Percentiles rank a stretch among this genome's conserved stretches.
Evolutionary conservation across 1,284 basidiomycete genomes (phyloP).

Genomic region (Sanghuangporus sanghuang): DNA sequence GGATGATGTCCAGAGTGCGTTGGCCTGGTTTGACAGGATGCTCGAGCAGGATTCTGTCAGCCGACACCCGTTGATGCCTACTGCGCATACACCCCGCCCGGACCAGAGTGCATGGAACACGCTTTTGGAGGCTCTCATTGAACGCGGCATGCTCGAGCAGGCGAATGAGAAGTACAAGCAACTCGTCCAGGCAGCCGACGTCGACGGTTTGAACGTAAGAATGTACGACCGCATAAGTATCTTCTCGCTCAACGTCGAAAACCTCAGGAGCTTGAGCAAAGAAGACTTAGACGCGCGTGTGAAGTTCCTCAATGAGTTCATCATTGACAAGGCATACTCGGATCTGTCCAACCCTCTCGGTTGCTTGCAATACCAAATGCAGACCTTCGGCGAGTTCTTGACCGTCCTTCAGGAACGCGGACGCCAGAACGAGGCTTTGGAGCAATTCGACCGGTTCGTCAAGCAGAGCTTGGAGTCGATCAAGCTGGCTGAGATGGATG

Average conservation of each 20-base stretch:
- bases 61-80: conserved; percentile 33
- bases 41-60: conserved; percentile 38
- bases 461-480: neutral
- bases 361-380: neutral
- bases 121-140: conserved; percentile 50
- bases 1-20: conserved; percentile 60
- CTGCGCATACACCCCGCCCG: conserved; percentile 44
- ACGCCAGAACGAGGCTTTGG: neutral
- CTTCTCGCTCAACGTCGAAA: conserved; percentile 36
- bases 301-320: conserved; percentile 26
- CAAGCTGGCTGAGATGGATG: neutral
- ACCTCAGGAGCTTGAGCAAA: conserved; percentile 23
- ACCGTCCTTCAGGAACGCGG: neutral
- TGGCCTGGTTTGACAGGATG: conserved; percentile 68
- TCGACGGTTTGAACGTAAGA: conserved; percentile 28
- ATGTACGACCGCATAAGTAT: conserved; percentile 28
- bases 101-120: conserved; percentile 43
- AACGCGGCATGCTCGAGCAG: conserved; percentile 42
- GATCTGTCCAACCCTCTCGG: neutral
- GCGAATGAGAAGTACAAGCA: conserved; percentile 48
- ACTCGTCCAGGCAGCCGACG: conserved; percentile 30
- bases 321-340: conserved; percentile 14
- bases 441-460: conserved; percentile 1
- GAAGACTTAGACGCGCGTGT: conserved; percentile 21
- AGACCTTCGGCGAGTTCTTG: conserved; percentile 1